Evolutionary conservation across 2,329 filamentous ascomycete genomes (phyloP).

Genomic region (Thielaviopsis musarum): DNA sequence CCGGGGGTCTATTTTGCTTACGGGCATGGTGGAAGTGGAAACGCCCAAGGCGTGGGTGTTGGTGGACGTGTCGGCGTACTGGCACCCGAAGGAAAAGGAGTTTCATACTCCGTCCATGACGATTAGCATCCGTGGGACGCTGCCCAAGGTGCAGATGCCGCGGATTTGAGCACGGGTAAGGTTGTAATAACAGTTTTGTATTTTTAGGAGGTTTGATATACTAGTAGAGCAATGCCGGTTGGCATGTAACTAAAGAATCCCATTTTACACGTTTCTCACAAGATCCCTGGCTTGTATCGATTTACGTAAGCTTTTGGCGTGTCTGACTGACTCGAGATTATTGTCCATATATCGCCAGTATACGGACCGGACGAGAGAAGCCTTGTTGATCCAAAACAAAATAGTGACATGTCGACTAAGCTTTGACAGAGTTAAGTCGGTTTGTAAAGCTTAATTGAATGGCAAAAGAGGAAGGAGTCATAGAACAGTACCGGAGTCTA

Average conservation of each 20-base stretch:
- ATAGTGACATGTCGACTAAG: too few species aligned
- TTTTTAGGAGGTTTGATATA: neutral
- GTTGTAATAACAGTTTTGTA: neutral
- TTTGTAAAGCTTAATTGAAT: too few species aligned
- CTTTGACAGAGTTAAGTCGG: too few species aligned
- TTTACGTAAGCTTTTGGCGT: too few species aligned
- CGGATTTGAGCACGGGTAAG: slow-evolving; percentile 5
- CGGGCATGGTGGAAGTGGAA: slow-evolving; percentile 30
- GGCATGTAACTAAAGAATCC: neutral
- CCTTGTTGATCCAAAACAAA: too few species aligned
- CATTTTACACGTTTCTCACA: neutral
- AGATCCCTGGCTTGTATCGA: neutral
- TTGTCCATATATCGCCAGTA: too few species aligned
- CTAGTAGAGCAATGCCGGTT: neutral
- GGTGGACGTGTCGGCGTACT: slow-evolving; percentile 30
- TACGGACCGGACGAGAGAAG: too few species aligned
- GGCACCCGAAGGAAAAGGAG: slow-evolving; percentile 29
- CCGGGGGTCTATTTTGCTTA: slow-evolving; percentile 27
- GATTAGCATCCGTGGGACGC: slow-evolving; percentile 9
- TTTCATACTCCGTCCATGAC: slow-evolving; percentile 16
- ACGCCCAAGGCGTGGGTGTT: slow-evolving; percentile 23
- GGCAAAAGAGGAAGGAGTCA: too few species aligned
- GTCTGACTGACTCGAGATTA: too few species aligned
- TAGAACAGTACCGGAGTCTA: too few species aligned
- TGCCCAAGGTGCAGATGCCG: slow-evolving; percentile 13